Base-by-base conservation (phyloP, 768 basidiomycete species). In the Boletus reticulatus region DNA sequence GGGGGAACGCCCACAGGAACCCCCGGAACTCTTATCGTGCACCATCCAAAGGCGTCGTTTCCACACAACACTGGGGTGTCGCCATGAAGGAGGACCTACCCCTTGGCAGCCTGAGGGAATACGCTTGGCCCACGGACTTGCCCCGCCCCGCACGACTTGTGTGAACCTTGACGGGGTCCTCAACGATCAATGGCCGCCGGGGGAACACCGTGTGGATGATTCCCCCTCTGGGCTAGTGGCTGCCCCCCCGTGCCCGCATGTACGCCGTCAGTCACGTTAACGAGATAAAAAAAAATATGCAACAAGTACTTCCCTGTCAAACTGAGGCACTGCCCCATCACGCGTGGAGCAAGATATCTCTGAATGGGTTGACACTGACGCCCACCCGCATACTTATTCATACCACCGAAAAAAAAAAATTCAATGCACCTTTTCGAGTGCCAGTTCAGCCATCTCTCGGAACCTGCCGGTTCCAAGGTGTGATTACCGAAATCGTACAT, bases 251-350 rank as follows among this genome's bases (percentile, higher is more conserved):
- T 22, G 43, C 22, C 46, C 41, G 20, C 44, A 43, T 17, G 46
- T 32, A 3, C 32, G 56, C 47, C 61, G 45, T 52, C 44, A 31
- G 32, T 68, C 66, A 68, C 58, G 58, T 68, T 50, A 53, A 42
- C 54, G 43, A 14, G 27, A 48, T 31, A 14, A 22, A 43, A 22
- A 43, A 45, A 27, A 45, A 43, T 14, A 20, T 31, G 16, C 19
- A 41, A 22, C 27, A 17, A 14, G 27, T 36, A 22, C 24, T 50
- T 52, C 42, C 37, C 46, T 34, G 50, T 53, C 48, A 53, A 32
- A 48, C 17, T 12, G 31, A 47, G 45, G 55, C 43, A 50, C 51
- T 29, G 19, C 34, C 27, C 16, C 43, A 27, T 43, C 22, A 57
- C 39, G 13, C 37, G 16, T 52, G 48, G 41, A 36, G 37, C 5